Evolutionary conservation across 257 asterid genomes (phyloP), one percentile per base, ranked within the genome.

Genomic region (Thymus mandschuricus): DNA sequence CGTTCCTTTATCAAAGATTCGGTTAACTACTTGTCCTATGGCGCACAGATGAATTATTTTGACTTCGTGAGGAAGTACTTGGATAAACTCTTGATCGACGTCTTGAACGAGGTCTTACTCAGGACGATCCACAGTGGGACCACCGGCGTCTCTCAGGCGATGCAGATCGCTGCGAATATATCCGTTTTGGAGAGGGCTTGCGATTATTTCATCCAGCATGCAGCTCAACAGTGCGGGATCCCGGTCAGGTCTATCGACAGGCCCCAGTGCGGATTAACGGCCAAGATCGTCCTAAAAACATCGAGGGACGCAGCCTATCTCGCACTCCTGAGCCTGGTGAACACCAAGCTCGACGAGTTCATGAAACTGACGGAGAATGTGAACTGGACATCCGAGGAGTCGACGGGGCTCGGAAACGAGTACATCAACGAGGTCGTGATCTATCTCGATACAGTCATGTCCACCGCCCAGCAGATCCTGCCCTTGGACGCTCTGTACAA

Each of bases 191-290:
- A 89, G 79, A 76, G 96, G 79, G 98, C 97, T 5, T 91, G 98
- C 29, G 97, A 93, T 78, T 89, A 89, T 82, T 93, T 91, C 61
- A 87, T 93, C 82, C 97, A 91, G 73, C 97, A 93, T 75, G 96
- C 98, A 1, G 98, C 98, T 44, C 98, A 91, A 79, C 98, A 91
- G 63, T 93, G 98, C 38, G 98, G 98, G 38, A 91, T 93, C 30
- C 96, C 98, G 0, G 83, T 84, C 61, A 84, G 95, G 66, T 86
- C 96, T 3, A 86, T 94, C 34, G 96, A 91, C 70, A 75, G 92
- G 69, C 96, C 96, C 38, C 96, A 88, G 74, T 82, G 86, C 10
- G 86, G 86, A 68, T 84, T 94, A 76, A 81, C 92, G 1, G 97
- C 98, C 73, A 94, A 91, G 83, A 81, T 89, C 11, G 96, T 94